Conservation (phyloP, 768 basidiomycete genomes). For the Piloderma croceum region DNA sequence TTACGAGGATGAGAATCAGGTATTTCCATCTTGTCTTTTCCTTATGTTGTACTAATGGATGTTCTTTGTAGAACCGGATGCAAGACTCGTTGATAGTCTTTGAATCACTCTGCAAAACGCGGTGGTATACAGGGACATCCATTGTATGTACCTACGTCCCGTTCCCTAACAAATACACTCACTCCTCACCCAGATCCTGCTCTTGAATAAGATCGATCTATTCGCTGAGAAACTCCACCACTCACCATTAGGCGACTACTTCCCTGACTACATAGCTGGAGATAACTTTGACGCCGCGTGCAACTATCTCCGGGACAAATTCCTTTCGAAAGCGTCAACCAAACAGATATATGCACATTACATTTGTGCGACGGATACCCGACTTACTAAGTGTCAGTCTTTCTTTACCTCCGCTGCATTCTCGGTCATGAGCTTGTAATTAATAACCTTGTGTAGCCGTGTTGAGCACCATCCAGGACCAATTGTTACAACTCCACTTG, state of each 20-base stretch:
- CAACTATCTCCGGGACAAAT: background rate
- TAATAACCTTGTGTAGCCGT: slow-evolving; percentile 48
- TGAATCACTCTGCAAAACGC: slow-evolving; percentile 59
- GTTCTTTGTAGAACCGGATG: slow-evolving; percentile 50
- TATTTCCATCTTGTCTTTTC: slow-evolving; percentile 18
- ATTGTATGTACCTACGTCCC: slow-evolving; percentile 36
- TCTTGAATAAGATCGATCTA: slow-evolving; percentile 60
- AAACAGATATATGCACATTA: background rate
- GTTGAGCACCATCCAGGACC: slow-evolving; percentile 83
- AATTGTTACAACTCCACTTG: slow-evolving; percentile 78
- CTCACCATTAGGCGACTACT: slow-evolving; percentile 46
- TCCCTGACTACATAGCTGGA: slow-evolving; percentile 33
- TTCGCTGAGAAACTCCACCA: slow-evolving; percentile 55
- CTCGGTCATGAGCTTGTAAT: background rate
- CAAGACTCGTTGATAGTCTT: slow-evolving; percentile 58
- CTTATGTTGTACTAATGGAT: too few relatives aligned
- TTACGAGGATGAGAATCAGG: slow-evolving; percentile 54
- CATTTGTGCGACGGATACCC: background rate
- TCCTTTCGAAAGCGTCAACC: background rate
- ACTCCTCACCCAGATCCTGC: slow-evolving; percentile 39
- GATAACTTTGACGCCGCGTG: background rate
- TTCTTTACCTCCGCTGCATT: background rate
- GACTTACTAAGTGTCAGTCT: background rate
- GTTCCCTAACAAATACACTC: background rate
- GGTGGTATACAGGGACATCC: slow-evolving; percentile 57